Evolutionary conservation across 2,329 filamentous ascomycete genomes (phyloP), one percentile per base, ranked within the genome.

Genomic region (Zymoseptoria ardabiliae): DNA sequence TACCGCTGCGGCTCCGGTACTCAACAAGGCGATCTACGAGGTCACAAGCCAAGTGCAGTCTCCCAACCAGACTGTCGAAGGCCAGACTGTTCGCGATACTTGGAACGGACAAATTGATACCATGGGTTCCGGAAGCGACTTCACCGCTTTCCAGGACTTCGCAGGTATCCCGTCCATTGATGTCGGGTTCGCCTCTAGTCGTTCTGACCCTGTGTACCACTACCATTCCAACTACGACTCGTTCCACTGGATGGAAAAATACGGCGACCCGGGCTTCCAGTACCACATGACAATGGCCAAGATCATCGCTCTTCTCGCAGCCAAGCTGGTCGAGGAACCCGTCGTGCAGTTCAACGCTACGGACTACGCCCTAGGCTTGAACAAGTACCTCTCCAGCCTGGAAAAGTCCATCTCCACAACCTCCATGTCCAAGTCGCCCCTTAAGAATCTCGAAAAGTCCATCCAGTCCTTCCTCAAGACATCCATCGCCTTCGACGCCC

Each of bases 151-250:
- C 70, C 79, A 80, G 63, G 78, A 81, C 69, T 80, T 78, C 58
- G 79, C 77, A 10, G 79, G 79, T 49, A 79, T 81, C 45, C 74
- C 78, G 2, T 77, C 70, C 6, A 70, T 81, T 53, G 77, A 81
- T 59, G 72, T 81, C 61, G 78, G 77, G 21, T 81, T 81, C 61
- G 69, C 69, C 13, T 61, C 64, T 7, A 66, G 63, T 54, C 60
- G 63, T 2, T 62, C 68, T 0, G 71, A 75, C 23, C 76, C 86
- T 0, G 76, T 90, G 6, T 90, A 88, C 70, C 87, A 89, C 64
- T 95, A 94, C 69, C 90, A 95, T 71, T 83, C 84, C 62, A 94
- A 94, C 74, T 95, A 92, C 70, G 91, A 95, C 70, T 89, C 83
- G 35, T 92, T 89, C 70, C 78, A 87, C 68, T 95, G 90, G 90